These are phyloP conservation scores for Wickerhamiella azyma DNA, from an alignment of 805 yeast species.

Conservation along the genomic window DNA sequence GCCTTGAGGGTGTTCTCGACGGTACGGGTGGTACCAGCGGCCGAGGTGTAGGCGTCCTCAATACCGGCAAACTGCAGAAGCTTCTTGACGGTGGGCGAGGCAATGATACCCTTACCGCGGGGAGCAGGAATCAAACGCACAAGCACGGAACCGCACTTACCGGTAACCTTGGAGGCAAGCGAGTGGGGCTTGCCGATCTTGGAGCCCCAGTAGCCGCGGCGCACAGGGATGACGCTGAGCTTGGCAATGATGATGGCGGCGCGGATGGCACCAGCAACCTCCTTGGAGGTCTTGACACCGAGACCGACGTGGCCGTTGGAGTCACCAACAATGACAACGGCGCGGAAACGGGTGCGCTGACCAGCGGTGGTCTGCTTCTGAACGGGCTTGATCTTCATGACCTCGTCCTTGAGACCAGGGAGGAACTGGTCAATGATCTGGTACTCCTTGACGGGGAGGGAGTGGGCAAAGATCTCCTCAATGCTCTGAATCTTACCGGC, in stretches of 20 bases:
- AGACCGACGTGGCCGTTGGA: conserved; percentile 99
- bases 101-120: conserved; percentile 99
- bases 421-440: conserved; percentile 95
- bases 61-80: conserved; percentile 98
- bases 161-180: conserved; percentile 92
- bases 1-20: conserved; percentile 99
- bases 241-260: conserved; percentile 99
- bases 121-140: conserved; percentile 99
- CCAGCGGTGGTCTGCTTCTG: conserved; percentile 99
- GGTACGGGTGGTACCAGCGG: conserved; percentile 99
- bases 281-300: conserved; percentile 99
- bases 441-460: conserved; percentile 98
- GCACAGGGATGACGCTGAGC: conserved; percentile 96
- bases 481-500: conserved; percentile 94
- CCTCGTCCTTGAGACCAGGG: conserved; percentile 95
- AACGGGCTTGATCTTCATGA: conserved; percentile 99
- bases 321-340: conserved; percentile 99
- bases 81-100: conserved; percentile 99
- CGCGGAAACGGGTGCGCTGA: conserved; percentile 99
- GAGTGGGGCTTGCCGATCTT: conserved; percentile 99
- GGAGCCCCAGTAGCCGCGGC: conserved; percentile 99
- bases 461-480: conserved; percentile 98
- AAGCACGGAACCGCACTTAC: conserved; percentile 99
- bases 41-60: conserved; percentile 97
- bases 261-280: conserved; percentile 99